phyloP scores from a whole-genome alignment of 2,329 filamentous ascomycete species.

The Nothophaeocryptopus gaeumannii region DNA sequence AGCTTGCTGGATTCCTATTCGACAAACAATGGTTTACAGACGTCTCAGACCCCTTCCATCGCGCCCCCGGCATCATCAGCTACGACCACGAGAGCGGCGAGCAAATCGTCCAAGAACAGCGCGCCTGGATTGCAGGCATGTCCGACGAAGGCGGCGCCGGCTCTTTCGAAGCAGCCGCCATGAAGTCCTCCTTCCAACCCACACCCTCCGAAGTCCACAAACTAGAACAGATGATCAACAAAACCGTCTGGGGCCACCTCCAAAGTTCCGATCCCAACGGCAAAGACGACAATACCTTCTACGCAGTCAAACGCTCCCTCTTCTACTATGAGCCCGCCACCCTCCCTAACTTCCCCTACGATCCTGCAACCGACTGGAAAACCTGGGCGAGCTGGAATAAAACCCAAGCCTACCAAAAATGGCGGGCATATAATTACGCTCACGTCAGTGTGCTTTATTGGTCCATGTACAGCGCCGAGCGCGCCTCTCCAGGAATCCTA shows the following conservation, averaged over 20 bases:
- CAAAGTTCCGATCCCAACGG: slow-evolving; percentile 34
- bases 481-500: slow-evolving; percentile 48
- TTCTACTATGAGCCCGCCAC: slow-evolving; percentile 56
- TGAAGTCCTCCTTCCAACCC: slow-evolving; percentile 56
- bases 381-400: slow-evolving; percentile 54
- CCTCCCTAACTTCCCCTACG: slow-evolving; percentile 47
- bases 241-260: slow-evolving; percentile 51
- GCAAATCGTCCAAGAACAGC: slow-evolving; percentile 45
- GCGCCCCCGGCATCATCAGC: slow-evolving; percentile 55
- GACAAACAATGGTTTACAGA: slow-evolving; percentile 54
- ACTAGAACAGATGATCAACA: slow-evolving; percentile 55
- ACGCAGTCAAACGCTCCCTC: slow-evolving; percentile 53
- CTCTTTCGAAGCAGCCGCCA: slow-evolving; percentile 53
- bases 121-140: slow-evolving; percentile 59
- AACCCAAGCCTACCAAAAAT: slow-evolving; percentile 44
- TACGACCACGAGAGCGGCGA: slow-evolving; percentile 47
- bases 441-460: slow-evolving; percentile 57
- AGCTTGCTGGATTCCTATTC: slow-evolving; percentile 55
- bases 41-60: slow-evolving; percentile 53
- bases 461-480: slow-evolving; percentile 55
- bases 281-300: slow-evolving; percentile 34
- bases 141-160: slow-evolving; percentile 60
- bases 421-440: slow-evolving; percentile 59
- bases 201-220: slow-evolving; percentile 49
- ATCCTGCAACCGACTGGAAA: slow-evolving; percentile 46